Conservation (phyloP, 306 rosid species). For the Cicer arietinum region DNA sequence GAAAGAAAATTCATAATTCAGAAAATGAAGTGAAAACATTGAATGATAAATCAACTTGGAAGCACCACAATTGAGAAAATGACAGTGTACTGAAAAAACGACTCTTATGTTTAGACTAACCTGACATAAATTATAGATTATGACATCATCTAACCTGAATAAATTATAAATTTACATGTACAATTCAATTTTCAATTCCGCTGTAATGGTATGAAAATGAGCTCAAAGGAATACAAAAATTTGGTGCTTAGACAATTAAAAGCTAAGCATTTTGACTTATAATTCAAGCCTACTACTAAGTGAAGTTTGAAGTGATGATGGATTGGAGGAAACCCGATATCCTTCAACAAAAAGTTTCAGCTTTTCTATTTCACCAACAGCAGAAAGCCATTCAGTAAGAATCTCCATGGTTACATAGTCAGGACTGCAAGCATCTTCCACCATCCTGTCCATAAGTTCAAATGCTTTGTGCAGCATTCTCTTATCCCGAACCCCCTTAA, state of each 20-base stretch:
- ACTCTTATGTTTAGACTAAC: too few relatives aligned
- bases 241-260: conserved; percentile 15
- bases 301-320: conserved; percentile 25
- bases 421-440: conserved; percentile 66
- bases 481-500: conserved; percentile 60
- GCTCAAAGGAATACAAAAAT: not conserved
- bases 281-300: conserved; percentile 6
- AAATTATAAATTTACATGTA: conserved; percentile 23
- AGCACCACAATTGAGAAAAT: too few relatives aligned
- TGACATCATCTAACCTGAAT: too few relatives aligned
- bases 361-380: conserved; percentile 56
- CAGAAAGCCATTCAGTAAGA: conserved; percentile 78
- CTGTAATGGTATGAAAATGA: conserved; percentile 1
- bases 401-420: conserved; percentile 76
- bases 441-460: conserved; percentile 70
- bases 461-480: conserved; percentile 61
- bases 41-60: too few relatives aligned
- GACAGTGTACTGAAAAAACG: too few relatives aligned
- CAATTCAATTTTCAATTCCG: conserved; percentile 9
- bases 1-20: too few relatives aligned
- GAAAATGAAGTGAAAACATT: too few relatives aligned
- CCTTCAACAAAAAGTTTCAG: conserved; percentile 58
- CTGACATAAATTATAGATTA: too few relatives aligned
- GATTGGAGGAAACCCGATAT: conserved; percentile 38
- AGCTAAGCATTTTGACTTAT: conserved; percentile 27